Evolutionary conservation across 768 basidiomycete species (phyloP), one percentile per base, ranked within the genome.

Genomic region (Rhizopogon salebrosus): DNA sequence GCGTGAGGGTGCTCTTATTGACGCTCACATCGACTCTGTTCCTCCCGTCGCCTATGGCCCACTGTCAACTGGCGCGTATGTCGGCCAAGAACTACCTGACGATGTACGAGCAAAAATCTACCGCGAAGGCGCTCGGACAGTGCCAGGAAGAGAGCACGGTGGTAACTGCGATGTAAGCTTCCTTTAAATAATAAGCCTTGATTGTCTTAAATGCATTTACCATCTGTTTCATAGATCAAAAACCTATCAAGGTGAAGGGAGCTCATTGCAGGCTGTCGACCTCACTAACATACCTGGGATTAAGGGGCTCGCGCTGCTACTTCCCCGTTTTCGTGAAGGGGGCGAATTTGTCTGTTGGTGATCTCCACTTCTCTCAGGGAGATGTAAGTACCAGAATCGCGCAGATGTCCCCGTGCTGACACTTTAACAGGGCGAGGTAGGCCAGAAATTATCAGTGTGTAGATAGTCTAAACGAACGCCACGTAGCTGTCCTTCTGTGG

Each of bases 281-380:
- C 53, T 48, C n/a, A 5, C 31, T 52, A 11, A 42, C 1, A 1
- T 14, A 16, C 27, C 37, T 20, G 7, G 45, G 23, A 29, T 35
- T 11, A 48, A 81, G 80, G 60, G 85, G 85, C 3, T 87, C 85
- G 23, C 77, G 82, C 1, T 85, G 82, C 65, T 87, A 87, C 62
- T 82, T 89, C 71, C 88, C 88, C 2, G 88, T 91, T 2, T 91
- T 85, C 58, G 70, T 91, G 29, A 74, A 81, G 41, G 88, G 87
- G 5, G 88, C 88, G 1, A 87, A 88, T 54, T 71, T 91, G 3
- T 87, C 87, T 0, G 83, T 89, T 18, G 88, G 88, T 1, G 88
- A 89, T 63, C 70, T 89, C 23, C 88, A 91, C 61, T 89, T 89
- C 66, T 87, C 85, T 14, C 86, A 89, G 64, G 87, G 86, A 20